Base-by-base conservation (phyloP, 1,284 basidiomycete genomes). In the Neotropicomus parvogracilis region DNA sequence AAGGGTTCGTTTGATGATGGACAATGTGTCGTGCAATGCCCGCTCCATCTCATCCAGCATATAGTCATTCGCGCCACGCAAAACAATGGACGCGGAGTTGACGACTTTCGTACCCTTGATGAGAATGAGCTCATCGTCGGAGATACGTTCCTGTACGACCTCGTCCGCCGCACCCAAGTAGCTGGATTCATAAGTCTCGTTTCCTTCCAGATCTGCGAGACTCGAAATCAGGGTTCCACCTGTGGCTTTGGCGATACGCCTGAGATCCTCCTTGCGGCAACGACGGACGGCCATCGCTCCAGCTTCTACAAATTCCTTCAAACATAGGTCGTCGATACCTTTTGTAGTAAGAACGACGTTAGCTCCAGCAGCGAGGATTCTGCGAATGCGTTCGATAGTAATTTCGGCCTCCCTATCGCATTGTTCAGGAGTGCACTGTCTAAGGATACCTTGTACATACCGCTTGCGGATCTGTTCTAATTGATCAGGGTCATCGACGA, bases 1-100 rank as follows among this genome's bases (percentile, higher is more conserved):
- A 44, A 99, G 75, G 3, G 97, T 99, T 49, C 97, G 83, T 75
- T 99, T 99, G 74, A 99, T 91, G 59, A 98, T 83, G 35, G 88
- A 95, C 48, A 99, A 72, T 1, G 91, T 90, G 70, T 99, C 97
- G 67, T 99, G 97, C 58, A 99, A 70, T 1, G 93, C 85, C 29
- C 97, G 79, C 74, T 99, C 97, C 97, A 99, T 99, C 77, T 99
- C 97, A 69, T 99, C 97, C 56, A 99, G 75, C 88, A 99, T 92
- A 70, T 97, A 99, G 72, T 99, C 97, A 71, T 99, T 99, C 33
- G 97, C 97, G 48, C 97, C 97, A 50, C 97, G 83, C 53, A 99
- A 75, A 51, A 99, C 83, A 64, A 99, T 90, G 33, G 95, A 97
- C 20, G 90, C 78, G 17, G 93, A 95, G 73, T 75, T 95, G 66